A percentile compares a stretch with the other conserved stretches of the same genome.
These are phyloP conservation scores for Lasiodiplodia citricola DNA, from an alignment of 2,329 filamentous ascomycete genomes.

Conservation along the genomic window DNA sequence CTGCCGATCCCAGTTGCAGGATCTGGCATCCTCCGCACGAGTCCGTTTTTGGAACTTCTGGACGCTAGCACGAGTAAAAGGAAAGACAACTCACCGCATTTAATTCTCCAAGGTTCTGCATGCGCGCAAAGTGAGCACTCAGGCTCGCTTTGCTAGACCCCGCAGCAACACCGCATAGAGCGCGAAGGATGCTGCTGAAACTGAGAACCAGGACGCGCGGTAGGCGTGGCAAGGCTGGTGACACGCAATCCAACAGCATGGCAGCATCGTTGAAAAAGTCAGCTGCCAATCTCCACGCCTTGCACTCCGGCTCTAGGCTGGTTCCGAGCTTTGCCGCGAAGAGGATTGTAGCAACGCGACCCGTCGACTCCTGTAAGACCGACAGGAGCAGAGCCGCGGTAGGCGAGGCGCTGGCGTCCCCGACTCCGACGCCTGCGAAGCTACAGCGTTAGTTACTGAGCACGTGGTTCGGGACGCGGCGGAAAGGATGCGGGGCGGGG, in stretches of 20 bases:
- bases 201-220: conserved; percentile 64
- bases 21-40: conserved; percentile 4
- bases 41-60: conserved; percentile 39
- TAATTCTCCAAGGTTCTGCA: conserved; percentile 87
- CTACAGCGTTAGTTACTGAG: not conserved
- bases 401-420: conserved; percentile 77
- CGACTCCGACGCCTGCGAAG: conserved; percentile 73
- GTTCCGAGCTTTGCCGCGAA: conserved; percentile 85
- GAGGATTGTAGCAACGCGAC: conserved; percentile 80
- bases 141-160: conserved; percentile 89
- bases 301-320: conserved; percentile 87
- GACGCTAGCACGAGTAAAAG: conserved; percentile 6
- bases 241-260: conserved; percentile 84
- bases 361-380: conserved; percentile 81
- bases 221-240: conserved; percentile 70
- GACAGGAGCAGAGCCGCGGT: conserved; percentile 82
- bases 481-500: not conserved
- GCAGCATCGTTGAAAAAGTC: conserved; percentile 88
- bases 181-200: conserved; percentile 64
- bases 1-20: conserved; percentile 10
- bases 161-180: conserved; percentile 86
- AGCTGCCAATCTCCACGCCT: conserved; percentile 84
- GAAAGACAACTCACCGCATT: conserved; percentile 68
- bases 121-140: conserved; percentile 87
- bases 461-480: not conserved